Conservation (phyloP, 306 rosid species). For the Lotus japonicus region DNA sequence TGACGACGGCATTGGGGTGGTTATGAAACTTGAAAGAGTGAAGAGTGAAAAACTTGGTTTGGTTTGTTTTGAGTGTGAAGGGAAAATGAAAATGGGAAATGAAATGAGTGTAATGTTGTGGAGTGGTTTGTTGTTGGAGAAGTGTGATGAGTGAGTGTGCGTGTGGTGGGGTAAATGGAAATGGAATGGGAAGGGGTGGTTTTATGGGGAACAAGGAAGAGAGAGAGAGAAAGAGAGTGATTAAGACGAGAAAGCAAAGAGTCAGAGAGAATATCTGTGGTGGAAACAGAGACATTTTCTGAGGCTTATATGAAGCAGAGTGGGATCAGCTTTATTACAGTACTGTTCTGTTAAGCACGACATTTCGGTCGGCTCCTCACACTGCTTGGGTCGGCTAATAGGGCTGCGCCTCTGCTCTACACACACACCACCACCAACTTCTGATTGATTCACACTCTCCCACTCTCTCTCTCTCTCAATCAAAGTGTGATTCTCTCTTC, state of each 20-base stretch:
- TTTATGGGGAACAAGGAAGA: conserved; percentile 35
- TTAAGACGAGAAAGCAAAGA: neutral
- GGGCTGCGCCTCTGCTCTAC: conserved; percentile 24
- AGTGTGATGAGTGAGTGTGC: neutral
- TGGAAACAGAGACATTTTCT: conserved; percentile 36
- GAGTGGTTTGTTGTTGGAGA: neutral
- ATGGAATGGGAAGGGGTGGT: conserved; percentile 15
- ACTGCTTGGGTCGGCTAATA: conserved; percentile 36
- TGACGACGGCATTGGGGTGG: conserved; percentile 50
- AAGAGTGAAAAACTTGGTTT: neutral
- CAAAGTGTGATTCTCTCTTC: neutral
- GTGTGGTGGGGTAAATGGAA: neutral
- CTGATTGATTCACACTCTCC: too few relatives aligned
- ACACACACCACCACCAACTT: neutral
- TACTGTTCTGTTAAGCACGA: conserved; percentile 63
- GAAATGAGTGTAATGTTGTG: neutral
- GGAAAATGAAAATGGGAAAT: neutral
- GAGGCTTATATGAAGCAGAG: conserved; percentile 61
- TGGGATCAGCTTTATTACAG: conserved; percentile 52
- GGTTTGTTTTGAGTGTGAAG: neutral
- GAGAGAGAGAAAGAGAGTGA: neutral
- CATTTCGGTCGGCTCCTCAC: conserved; percentile 54
- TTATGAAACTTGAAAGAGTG: neutral
- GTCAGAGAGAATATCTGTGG: conserved; percentile 23
- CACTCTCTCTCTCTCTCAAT: neutral